These are phyloP conservation scores for Phytopythium ostracodes DNA, from an alignment of 352 stramenopile genomes.

Conservation along the genomic window DNA sequence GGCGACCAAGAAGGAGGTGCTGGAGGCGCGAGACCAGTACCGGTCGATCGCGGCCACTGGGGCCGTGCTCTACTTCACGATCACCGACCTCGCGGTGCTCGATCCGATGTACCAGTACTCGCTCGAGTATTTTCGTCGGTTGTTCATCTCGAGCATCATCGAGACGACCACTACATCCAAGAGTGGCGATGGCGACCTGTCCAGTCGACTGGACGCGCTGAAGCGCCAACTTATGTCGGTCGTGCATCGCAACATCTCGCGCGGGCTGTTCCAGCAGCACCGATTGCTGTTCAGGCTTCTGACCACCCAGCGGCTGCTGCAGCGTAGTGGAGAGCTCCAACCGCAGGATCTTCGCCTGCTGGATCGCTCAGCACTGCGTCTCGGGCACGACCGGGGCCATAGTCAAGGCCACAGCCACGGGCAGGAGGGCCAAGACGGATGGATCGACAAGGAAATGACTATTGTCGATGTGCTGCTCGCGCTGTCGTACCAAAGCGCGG, in stretches of 20 bases:
- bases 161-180: conserved; percentile 22
- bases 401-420: not conserved
- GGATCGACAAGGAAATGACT: not conserved
- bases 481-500: conserved; percentile 15
- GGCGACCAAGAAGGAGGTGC: conserved; percentile 50
- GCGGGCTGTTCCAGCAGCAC: conserved; percentile 61
- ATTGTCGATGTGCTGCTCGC: conserved; percentile 21
- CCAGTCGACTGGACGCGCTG: conserved; percentile 36
- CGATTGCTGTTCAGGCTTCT: conserved; percentile 64
- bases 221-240: conserved; percentile 39
- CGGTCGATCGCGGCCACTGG: conserved; percentile 42
- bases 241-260: conserved; percentile 72
- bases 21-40: conserved; percentile 67
- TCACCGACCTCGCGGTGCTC: conserved; percentile 48
- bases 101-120: conserved; percentile 85
- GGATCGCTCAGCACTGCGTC: conserved; percentile 12
- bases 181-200: conserved; percentile 12
- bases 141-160: conserved; percentile 62
- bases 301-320: conserved; percentile 51
- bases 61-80: conserved; percentile 68
- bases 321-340: conserved; percentile 34
- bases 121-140: conserved; percentile 59
- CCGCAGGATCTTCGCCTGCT: conserved; percentile 33
- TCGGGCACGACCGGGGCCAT: conserved; percentile 7
- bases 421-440: conserved; percentile 2